Percentiles rank a stretch among this genome's conserved stretches.
These are phyloP conservation scores for Xerocomus potaroensis DNA, from an alignment of 768 basidiomycete genomes.

Conservation along the genomic window DNA sequence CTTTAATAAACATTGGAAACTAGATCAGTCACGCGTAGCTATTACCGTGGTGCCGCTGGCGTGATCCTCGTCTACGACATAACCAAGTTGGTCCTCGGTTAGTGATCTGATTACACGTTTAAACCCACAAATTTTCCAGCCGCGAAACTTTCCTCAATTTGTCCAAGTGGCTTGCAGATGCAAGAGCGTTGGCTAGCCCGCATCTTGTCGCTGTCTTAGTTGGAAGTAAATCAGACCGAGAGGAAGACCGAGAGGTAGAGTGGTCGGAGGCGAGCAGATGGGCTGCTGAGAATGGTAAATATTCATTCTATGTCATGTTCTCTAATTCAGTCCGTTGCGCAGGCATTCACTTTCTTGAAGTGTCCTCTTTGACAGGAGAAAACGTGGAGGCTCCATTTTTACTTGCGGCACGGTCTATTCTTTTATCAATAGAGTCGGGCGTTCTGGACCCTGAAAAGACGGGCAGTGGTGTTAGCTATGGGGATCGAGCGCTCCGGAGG, in stretches of 20 bases:
- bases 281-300: slow-evolving; percentile 91
- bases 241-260: slow-evolving; percentile 93
- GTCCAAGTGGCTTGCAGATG: slow-evolving; percentile 89
- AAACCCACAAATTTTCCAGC: slow-evolving; percentile 39
- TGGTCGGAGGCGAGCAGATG: slow-evolving; percentile 93
- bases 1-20: slow-evolving; percentile 10
- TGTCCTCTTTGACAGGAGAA: slow-evolving; percentile 87
- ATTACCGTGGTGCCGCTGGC: slow-evolving; percentile 92
- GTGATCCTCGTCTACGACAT: slow-evolving; percentile 94
- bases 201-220: slow-evolving; percentile 88
- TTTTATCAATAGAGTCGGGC: slow-evolving; percentile 89
- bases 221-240: slow-evolving; percentile 93
- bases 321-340: slow-evolving; percentile 5
- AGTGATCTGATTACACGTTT: not conserved
- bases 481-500: slow-evolving; percentile 86
- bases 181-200: slow-evolving; percentile 86
- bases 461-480: slow-evolving; percentile 94
- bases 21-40: slow-evolving; percentile 90
- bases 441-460: slow-evolving; percentile 89
- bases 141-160: slow-evolving; percentile 84
- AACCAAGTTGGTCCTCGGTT: slow-evolving; percentile 56
- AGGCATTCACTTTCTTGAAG: slow-evolving; percentile 94
- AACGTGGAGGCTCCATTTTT: slow-evolving; percentile 94
- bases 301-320: slow-evolving; percentile 1
- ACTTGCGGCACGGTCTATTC: slow-evolving; percentile 79